These are phyloP conservation scores for Phoma sp. DNA, from an alignment of 2,329 filamentous ascomycete genomes.

Conservation along the genomic window DNA sequence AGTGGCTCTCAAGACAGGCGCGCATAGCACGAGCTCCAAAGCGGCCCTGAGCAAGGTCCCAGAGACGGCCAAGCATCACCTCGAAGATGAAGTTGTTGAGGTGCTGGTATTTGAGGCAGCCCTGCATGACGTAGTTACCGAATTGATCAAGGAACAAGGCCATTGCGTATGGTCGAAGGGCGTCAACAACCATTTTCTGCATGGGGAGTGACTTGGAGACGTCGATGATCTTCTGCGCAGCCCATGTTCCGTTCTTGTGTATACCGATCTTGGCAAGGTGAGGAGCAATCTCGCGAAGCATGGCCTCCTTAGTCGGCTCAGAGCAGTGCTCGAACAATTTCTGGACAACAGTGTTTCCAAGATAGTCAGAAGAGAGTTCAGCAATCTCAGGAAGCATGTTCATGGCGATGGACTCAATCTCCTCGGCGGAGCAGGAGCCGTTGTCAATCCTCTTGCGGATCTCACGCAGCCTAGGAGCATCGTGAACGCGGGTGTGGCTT, in stretches of 20 bases:
- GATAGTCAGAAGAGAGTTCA: constrained; percentile 91
- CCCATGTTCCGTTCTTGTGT: constrained; percentile 99
- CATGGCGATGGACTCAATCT: constrained; percentile 90
- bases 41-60: constrained; percentile 89
- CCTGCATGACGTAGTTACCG: constrained; percentile 97
- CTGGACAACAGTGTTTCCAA: constrained; percentile 99
- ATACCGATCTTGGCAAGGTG: constrained; percentile 96
- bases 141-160: constrained; percentile 97
- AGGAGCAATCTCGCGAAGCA: constrained; percentile 86
- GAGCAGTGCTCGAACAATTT: constrained; percentile 98
- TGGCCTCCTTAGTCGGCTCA: constrained; percentile 85
- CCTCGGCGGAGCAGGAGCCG: constrained; percentile 79
- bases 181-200: constrained; percentile 82
- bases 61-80: constrained; percentile 91
- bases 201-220: constrained; percentile 85
- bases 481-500: constrained; percentile 85
- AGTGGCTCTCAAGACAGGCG: constrained; percentile 94
- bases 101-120: constrained; percentile 88
- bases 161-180: constrained; percentile 83
- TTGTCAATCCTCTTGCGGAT: constrained; percentile 98
- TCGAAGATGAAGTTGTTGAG: constrained; percentile 98
- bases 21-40: constrained; percentile 97
- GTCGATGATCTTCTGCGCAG: constrained; percentile 98
- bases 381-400: constrained; percentile 97
- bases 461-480: constrained; percentile 91